Percentiles rank a stretch among this genome's conserved stretches.
phyloP scores from a whole-genome alignment of 306 rosid species.

The Acacia crassicarpa region DNA sequence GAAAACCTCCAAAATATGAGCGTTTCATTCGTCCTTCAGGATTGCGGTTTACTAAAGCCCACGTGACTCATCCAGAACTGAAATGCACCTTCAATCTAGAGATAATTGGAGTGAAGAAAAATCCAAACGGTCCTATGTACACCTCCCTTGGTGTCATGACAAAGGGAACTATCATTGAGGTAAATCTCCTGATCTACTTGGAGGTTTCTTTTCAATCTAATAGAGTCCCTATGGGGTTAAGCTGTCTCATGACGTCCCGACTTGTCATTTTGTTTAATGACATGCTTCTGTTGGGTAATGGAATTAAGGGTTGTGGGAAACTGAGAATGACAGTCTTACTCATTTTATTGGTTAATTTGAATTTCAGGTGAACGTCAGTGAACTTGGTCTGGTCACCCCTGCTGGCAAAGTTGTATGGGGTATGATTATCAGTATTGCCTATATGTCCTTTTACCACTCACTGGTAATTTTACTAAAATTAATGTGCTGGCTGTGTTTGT shows the following conservation, averaged over 20 bases:
- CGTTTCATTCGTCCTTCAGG: slow-evolving; percentile 90
- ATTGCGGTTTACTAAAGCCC: slow-evolving; percentile 86
- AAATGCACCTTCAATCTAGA: slow-evolving; percentile 92
- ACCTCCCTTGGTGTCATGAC: slow-evolving; percentile 91
- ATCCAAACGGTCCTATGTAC: slow-evolving; percentile 90
- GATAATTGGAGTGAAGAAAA: slow-evolving; percentile 89
- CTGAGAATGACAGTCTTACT: background rate
- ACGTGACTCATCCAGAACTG: slow-evolving; percentile 95
- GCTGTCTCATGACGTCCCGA: background rate
- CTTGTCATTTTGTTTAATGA: background rate
- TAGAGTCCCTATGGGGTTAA: background rate
- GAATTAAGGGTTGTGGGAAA: background rate
- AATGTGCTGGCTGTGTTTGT: slow-evolving; percentile 14
- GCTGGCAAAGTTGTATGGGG: slow-evolving; percentile 99
- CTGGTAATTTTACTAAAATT: slow-evolving; percentile 2
- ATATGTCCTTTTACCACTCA: background rate
- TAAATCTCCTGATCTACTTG: slow-evolving; percentile 19
- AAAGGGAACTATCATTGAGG: slow-evolving; percentile 95
- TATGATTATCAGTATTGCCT: slow-evolving; percentile 34
- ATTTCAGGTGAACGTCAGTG: slow-evolving; percentile 88
- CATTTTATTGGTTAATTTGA: slow-evolving; percentile 12
- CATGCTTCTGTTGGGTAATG: background rate
- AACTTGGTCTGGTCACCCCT: slow-evolving; percentile 93
- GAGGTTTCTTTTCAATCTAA: slow-evolving; percentile 3
- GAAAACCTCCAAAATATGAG: slow-evolving; percentile 97